Conservation (phyloP, 768 basidiomycete species). For the Sarcomyxa edulis region DNA sequence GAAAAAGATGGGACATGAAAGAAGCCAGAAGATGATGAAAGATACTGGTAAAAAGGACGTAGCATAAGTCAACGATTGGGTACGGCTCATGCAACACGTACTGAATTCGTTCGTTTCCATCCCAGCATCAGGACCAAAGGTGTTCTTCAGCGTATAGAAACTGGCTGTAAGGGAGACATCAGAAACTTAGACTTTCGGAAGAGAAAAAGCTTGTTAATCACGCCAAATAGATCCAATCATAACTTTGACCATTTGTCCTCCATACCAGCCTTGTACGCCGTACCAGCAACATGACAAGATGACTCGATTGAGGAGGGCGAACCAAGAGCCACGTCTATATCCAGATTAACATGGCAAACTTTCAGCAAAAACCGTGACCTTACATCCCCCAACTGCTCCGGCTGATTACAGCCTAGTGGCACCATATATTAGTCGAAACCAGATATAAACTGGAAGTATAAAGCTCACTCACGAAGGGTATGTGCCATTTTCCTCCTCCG, state of each 20-base stretch:
- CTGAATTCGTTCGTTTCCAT: conserved; percentile 29
- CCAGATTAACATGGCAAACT: background rate
- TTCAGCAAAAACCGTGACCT: background rate
- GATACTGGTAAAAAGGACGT: conserved; percentile 15
- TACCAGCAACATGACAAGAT: conserved; percentile 27
- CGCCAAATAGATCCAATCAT: conserved; percentile 28
- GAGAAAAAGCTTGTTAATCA: too few species aligned
- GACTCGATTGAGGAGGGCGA: conserved; percentile 20
- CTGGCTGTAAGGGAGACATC: conserved; percentile 16
- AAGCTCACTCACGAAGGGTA: conserved; percentile 20
- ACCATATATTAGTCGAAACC: background rate
- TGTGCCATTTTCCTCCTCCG: conserved; percentile 25
- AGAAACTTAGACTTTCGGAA: background rate
- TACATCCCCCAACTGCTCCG: conserved; percentile 22
- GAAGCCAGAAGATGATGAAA: conserved; percentile 23
- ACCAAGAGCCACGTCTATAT: conserved; percentile 23
- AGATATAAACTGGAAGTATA: background rate
- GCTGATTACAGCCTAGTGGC: conserved; percentile 18
- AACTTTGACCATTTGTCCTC: conserved; percentile 24
- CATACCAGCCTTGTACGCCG: conserved; percentile 24
- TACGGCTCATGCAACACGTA: conserved; percentile 5
- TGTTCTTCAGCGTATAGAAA: conserved; percentile 23
- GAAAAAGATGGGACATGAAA: conserved; percentile 22
- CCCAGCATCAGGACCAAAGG: conserved; percentile 15
- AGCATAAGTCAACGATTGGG: background rate